phyloP scores from a whole-genome alignment of 768 basidiomycete genomes.

The Mycena galericulata region DNA sequence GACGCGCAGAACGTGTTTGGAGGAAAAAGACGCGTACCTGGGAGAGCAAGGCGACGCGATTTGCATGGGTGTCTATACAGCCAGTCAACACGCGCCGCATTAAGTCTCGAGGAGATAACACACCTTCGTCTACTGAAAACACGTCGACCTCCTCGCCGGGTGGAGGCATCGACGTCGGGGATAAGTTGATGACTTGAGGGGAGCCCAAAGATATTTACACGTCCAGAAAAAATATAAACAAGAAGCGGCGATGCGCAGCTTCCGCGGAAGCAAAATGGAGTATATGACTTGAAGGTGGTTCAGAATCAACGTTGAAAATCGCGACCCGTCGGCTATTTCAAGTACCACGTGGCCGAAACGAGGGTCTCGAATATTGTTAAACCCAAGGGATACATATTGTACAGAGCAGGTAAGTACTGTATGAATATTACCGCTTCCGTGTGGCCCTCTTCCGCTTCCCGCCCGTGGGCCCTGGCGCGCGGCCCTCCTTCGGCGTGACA shows the following conservation, averaged over 20 bases:
- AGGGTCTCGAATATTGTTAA: no score
- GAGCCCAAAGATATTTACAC: no score
- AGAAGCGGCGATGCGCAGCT: no score
- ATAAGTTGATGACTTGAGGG: no score
- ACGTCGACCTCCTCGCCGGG: no score
- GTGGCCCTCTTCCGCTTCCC: conserved; percentile 73
- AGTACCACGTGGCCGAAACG: no score
- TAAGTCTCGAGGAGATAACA: not conserved
- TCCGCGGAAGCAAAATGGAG: no score
- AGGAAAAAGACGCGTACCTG: conserved; percentile 17
- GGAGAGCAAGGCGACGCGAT: not conserved
- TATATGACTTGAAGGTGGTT: no score
- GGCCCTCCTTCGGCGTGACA: conserved; percentile 51
- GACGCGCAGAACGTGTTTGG: not conserved
- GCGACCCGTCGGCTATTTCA: no score
- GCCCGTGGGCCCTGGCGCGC: conserved; percentile 64
- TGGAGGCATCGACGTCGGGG: no score
- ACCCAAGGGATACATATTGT: conserved; percentile 7
- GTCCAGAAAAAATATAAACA: no score
- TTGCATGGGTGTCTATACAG: not conserved
- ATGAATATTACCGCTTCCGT: conserved; percentile 56
- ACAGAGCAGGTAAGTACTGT: conserved; percentile 17
- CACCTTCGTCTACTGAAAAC: not conserved
- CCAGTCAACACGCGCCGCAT: not conserved
- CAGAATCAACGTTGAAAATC: no score